Base-by-base conservation (phyloP, 495 filamentous ascomycete species). In the Thermochaetoides thermophila region DNA sequence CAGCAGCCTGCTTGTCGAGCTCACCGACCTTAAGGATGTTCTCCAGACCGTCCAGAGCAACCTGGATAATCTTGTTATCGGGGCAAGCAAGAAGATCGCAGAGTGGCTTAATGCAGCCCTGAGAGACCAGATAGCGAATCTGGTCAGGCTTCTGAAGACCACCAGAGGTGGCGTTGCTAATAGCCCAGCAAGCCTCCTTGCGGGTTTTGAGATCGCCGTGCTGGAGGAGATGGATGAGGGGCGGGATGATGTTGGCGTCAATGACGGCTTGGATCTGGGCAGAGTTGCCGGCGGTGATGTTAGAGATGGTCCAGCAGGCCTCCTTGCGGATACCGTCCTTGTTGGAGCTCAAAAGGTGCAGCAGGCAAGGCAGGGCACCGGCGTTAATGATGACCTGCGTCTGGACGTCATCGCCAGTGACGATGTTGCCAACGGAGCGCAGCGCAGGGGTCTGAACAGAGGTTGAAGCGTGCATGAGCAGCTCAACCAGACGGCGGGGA, bases 51-150 rank as follows among this genome's bases (percentile, higher is more conserved):
- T 99, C 91, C 17, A 99, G 74, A 44, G 91, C 91, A 49, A 99
- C 91, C 55, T 99, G 91, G 46, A 99, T 96, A 54, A 99, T 99
- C 74, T 99, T 99, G 63, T 99, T 99, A 59, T 99, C 91, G 10
- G 92, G 91, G 68, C 91, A 96, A 24, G 74, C 78, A 13, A 99
- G 73, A 13, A 99, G 76, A 44, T 99, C 91, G 58, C 91, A 99
- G 22, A 99, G 73, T 0, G 91, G 91, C 64, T 84, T 92, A 63
- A 99, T 96, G 68, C 84, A 93, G 32, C 91, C 91, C 53, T 86
- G 78, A 7, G 71, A 56, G 29, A 99, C 91, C 32, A 99, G 69
- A 49, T 93, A 96, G 36, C 91, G 71, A 42, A 99, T 99, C 63
- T 99, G 91, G 18, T 95, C 91, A 4, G 91, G 91, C 68, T 95